A percentile compares a stretch with the other conserved stretches of the same genome.
Evolutionary conservation across 306 rosid species (phyloP).

Genomic region (Senna siamea): DNA sequence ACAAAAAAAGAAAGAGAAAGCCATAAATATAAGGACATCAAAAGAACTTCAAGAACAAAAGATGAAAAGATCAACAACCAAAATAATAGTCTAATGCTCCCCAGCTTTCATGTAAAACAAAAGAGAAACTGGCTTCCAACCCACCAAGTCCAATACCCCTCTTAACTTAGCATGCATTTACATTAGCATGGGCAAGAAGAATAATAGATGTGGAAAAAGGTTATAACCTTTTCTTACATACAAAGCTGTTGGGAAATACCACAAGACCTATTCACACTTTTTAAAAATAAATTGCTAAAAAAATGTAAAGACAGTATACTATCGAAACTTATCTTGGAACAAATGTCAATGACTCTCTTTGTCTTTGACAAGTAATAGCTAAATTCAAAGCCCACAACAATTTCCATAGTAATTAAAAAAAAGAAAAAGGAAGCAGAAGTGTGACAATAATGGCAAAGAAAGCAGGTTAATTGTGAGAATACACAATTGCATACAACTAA

Average conservation of each 20-base stretch:
- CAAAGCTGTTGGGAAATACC: neutral
- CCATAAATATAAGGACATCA: neutral
- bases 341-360: constrained; percentile 10
- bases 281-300: neutral
- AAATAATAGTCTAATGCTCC: constrained; percentile 14
- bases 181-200: neutral
- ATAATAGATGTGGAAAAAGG: neutral
- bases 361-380: neutral
- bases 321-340: constrained; percentile 6
- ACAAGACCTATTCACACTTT: neutral
- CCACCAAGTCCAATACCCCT: neutral
- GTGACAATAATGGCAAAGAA: neutral
- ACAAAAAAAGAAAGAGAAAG: neutral
- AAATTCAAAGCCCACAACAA: constrained; percentile 7
- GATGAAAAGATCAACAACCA: constrained; percentile 5
- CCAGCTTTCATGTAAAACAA: constrained; percentile 5
- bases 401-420: neutral
- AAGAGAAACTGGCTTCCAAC: too few relatives aligned
- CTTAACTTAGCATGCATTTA: constrained; percentile 9
- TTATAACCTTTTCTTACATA: constrained; percentile 1
- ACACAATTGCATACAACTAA: constrained; percentile 1
- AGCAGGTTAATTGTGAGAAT: neutral
- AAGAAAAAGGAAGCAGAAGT: too few relatives aligned
- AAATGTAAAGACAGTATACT: neutral
- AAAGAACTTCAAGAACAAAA: constrained; percentile 15